Conservation (phyloP, 495 filamentous ascomycete species). For the Pseudoneurospora amorphoporcata region DNA sequence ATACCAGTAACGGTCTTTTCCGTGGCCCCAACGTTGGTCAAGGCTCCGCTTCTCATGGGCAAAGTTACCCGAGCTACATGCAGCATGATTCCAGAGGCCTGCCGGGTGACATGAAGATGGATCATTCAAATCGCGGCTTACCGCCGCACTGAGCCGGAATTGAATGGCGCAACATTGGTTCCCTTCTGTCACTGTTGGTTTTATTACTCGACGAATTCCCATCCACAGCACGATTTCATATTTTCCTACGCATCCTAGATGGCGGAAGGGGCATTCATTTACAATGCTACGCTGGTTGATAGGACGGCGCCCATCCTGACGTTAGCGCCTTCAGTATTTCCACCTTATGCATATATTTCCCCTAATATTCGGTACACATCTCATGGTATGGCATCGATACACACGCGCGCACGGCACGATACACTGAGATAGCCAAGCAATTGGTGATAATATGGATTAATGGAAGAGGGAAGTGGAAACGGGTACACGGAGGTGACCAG, state of each 20-base stretch:
- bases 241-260: neutral
- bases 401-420: neutral
- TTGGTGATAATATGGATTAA: neutral
- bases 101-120: constrained; percentile 4
- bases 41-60: constrained; percentile 3
- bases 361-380: neutral
- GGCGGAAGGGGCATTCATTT: neutral
- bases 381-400: neutral
- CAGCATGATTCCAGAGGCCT: constrained; percentile 1
- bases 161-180: neutral
- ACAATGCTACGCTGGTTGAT: neutral
- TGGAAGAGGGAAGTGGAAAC: neutral
- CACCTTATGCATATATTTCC: neutral
- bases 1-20: constrained; percentile 11
- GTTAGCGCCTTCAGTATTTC: neutral
- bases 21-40: constrained; percentile 8
- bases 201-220: neutral
- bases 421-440: neutral
- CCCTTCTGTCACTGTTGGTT: neutral
- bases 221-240: neutral
- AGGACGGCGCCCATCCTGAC: neutral
- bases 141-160: constrained; percentile 3
- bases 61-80: constrained; percentile 3
- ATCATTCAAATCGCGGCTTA: constrained; percentile 4
- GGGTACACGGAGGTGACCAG: neutral